Base-by-base conservation (phyloP, 805 yeast species). In the Jamesozyma gamospora region DNA sequence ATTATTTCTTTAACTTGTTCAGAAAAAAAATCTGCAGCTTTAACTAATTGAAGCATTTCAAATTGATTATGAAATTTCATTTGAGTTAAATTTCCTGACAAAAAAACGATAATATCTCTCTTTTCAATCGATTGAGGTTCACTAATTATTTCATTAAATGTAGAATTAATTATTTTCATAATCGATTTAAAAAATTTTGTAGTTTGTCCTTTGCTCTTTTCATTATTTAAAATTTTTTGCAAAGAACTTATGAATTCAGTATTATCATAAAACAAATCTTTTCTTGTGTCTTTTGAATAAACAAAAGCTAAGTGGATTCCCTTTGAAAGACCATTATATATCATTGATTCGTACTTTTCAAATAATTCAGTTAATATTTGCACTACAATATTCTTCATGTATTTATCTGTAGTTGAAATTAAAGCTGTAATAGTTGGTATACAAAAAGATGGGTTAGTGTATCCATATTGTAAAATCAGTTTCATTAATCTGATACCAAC, bases 381-480 rank as follows among this genome's bases (percentile, higher is more conserved):
- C 1, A 64, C 41, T 0, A 87, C 85, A 10, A 70, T 58, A 3
- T 54, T 55, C 26, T 70, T 64, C 14, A 82, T 66, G 10, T 58
- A 52, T 3, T 52, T 54, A 14, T 64, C 58, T 1, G 64, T 58
- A 0, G 85, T 75, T 0, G 82, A 66, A 41, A 78, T 77, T 28
- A 86, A 62, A 0, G 90, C 90, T 41, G 84, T 70, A 1, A 83
- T 66, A 0, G 87, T 79, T 0, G 87, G 73, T 5, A 79, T 71
- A 50, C 85, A 74, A 4, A 72, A 50, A 41, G 82, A 71, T 1
- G 95, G 95, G 51, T 81, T 83, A 0, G 82, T 80, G 57, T 74
- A 80, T 0, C 94, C 94, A 39, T 76, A 66, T 24, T 67, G 67
- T 9, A 80, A 69, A 18, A 80, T 72, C 32, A 73, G 56, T 40